Percentiles rank a stretch among this genome's conserved stretches.
Conservation (phyloP, 106 monocot species). For the Dioscorea alata region DNA sequence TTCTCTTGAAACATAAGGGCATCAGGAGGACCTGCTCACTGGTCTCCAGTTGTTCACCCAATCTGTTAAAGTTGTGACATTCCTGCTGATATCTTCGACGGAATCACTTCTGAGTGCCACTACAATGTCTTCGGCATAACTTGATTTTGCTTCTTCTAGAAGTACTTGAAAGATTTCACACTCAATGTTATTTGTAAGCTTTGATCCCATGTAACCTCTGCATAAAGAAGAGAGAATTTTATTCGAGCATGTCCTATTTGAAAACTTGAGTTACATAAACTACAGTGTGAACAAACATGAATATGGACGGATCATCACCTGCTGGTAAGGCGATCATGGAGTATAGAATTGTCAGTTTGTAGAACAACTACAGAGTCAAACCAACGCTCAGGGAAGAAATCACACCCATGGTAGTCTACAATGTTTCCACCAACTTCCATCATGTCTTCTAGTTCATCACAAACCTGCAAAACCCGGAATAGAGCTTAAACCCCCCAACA, state of each 20-base stretch:
- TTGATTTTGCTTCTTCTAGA: slow-evolving; percentile 73
- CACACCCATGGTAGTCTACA: slow-evolving; percentile 95
- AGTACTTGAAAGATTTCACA: slow-evolving; percentile 95
- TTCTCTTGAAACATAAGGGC: too few species aligned
- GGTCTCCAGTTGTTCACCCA: slow-evolving; percentile 76
- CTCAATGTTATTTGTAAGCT: slow-evolving; percentile 85
- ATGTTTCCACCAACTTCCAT: slow-evolving; percentile 87
- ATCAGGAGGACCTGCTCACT: background rate
- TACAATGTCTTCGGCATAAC: slow-evolving; percentile 62
- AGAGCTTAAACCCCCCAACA: too few species aligned
- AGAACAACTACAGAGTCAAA: slow-evolving; percentile 88
- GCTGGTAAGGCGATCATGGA: slow-evolving; percentile 85
- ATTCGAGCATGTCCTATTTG: too few species aligned
- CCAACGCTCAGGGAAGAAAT: slow-evolving; percentile 97
- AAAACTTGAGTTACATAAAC: too few species aligned
- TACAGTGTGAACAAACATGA: too few species aligned
- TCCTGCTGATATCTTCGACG: slow-evolving; percentile 79
- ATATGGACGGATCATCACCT: slow-evolving; percentile 24
- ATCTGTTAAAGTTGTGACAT: slow-evolving; percentile 55
- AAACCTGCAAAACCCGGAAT: slow-evolving; percentile 38
- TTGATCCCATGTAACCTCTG: slow-evolving; percentile 86
- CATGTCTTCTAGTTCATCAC: slow-evolving; percentile 87
- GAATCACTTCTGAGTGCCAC: slow-evolving; percentile 62
- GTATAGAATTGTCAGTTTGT: slow-evolving; percentile 87
- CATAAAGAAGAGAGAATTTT: too few species aligned